Evolutionary conservation across 2,329 filamentous ascomycete genomes (phyloP).

Genomic region (Endothia cerciana): DNA sequence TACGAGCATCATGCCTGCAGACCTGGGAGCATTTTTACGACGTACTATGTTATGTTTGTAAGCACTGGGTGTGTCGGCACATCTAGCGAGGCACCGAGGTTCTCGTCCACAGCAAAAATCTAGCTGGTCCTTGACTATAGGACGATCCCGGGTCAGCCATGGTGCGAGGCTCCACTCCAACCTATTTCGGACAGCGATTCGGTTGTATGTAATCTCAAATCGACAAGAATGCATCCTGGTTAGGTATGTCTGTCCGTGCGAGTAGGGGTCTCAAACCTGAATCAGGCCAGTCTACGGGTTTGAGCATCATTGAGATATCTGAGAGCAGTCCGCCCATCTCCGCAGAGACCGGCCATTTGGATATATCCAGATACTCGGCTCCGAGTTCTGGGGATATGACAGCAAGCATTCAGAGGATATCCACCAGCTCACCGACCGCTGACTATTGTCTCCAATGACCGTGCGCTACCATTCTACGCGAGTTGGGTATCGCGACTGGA

Average conservation of each 20-base stretch:
- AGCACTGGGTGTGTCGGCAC: neutral
- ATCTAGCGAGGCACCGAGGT: no score
- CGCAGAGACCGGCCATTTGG: neutral
- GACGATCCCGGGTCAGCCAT: neutral
- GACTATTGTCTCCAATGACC: neutral
- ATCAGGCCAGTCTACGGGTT: neutral
- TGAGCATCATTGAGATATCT: neutral
- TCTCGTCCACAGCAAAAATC: no score
- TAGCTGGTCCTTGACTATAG: neutral
- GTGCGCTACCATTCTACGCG: neutral
- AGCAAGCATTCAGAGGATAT: no score
- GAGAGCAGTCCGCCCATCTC: neutral
- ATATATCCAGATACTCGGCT: neutral
- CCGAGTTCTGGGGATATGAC: neutral
- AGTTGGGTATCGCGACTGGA: neutral
- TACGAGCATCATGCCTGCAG: neutral
- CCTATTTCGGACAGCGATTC: neutral
- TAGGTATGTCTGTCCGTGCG: neutral
- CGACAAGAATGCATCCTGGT: neutral
- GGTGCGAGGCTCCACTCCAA: neutral
- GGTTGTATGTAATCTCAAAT: neutral
- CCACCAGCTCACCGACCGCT: neutral
- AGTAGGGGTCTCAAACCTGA: neutral
- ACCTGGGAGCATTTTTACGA: neutral
- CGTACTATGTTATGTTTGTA: neutral